Base-by-base conservation (phyloP, 2,329 filamentous ascomycete genomes). In the Plectosphaerella plurivora region DNA sequence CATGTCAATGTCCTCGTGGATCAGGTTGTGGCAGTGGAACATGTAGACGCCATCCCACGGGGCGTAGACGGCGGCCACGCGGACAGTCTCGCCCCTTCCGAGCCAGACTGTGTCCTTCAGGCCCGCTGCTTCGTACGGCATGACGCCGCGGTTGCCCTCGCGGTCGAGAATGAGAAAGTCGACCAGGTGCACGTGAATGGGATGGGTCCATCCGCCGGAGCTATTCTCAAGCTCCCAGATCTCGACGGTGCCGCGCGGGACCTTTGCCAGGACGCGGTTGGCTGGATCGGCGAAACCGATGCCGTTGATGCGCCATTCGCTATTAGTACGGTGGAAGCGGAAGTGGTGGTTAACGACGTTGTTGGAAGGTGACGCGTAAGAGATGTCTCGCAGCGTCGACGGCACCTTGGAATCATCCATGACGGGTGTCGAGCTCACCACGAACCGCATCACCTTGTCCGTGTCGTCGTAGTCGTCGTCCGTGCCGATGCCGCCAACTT, bases 51-150 rank as follows among this genome's bases (percentile, higher is more conserved):
- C 79, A 45, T 75, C 72, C 74, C 74, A 79, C 0, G 77, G 77
- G 3, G 71, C 69, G 59, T 96, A 60, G 51, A 65, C 65, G 1
- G 74, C 75, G 14, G 75, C 64, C 1, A 77, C 71, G 4, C 65
- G 68, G 12, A 75, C 71, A 1, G 64, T 70, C 59, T 82, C 78
- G 25, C 72, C 73, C 0, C 66, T 65, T 1, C 69, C 73, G 1
- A 82, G 65, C 65, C 75, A 75, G 5, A 80, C 76, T 4, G 80
- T 73, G 55, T 82, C 78, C 59, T 82, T 81, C 49, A 79, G 67
- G 0, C 73, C 77, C 7, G 67, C 67, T 8, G 68, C 63, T 60
- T 82, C 78, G 56, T 81, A 56, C 4, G 81, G 68, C 11, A 28
- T 28, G 18, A 45, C 33, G 22, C 63, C 62, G 25, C 63, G 62